Percentiles rank a stretch among this genome's conserved stretches.
Evolutionary conservation across 129 eudicot species (phyloP).

Genomic region (Cynara cardunculus): DNA sequence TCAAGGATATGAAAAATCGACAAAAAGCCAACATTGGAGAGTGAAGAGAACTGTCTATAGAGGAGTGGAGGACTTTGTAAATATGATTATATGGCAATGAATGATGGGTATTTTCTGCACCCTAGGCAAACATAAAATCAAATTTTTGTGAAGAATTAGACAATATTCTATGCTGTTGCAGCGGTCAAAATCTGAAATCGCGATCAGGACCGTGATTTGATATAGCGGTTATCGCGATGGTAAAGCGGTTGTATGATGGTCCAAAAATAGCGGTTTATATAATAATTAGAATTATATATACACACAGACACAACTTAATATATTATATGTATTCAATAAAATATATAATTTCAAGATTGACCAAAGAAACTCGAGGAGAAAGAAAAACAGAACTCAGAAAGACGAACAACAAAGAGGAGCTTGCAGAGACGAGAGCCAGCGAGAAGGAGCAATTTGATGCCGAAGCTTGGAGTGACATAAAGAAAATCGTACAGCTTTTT

Average conservation of each 20-base stretch:
- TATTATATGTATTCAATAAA: background rate
- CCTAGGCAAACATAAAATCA: background rate
- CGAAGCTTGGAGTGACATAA: no score
- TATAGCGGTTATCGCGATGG: background rate
- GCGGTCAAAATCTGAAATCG: background rate
- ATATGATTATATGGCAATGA: no score
- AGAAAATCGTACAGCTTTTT: no score
- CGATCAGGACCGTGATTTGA: background rate
- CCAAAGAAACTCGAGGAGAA: background rate
- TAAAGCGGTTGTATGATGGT: no score
- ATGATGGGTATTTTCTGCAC: background rate
- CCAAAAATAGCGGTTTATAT: background rate
- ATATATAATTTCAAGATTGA: background rate
- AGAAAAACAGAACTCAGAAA: background rate
- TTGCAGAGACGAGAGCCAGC: no score
- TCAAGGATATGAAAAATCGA: background rate
- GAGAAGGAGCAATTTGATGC: no score
- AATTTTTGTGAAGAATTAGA: background rate
- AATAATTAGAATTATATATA: no score
- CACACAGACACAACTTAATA: background rate
- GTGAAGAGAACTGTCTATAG: background rate
- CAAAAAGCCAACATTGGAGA: background rate
- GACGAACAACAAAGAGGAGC: no score
- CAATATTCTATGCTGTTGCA: background rate
- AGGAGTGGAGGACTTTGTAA: background rate